Evolutionary conservation across 1,284 basidiomycete genomes (phyloP).

Genomic region (Trichosporon ovoides): DNA sequence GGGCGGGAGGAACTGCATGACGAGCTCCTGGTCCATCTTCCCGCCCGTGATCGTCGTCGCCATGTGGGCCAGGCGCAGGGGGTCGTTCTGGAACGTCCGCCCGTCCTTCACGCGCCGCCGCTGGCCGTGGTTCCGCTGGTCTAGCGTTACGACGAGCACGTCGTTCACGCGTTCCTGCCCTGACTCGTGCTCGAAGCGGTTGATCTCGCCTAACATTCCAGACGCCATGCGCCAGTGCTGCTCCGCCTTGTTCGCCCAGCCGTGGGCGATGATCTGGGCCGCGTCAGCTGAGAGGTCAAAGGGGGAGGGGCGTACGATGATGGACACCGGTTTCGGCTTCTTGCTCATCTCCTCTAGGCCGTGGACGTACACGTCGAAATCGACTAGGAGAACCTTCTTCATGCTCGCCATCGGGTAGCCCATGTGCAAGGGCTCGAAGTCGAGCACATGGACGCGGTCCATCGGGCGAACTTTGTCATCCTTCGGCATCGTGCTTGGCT

Average conservation of each 20-base stretch:
- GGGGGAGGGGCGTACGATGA: conserved; percentile 9
- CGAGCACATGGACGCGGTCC: conserved; percentile 15
- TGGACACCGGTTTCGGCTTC: conserved; percentile 26
- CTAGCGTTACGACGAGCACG: conserved; percentile 49
- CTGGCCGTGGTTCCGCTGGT: conserved; percentile 70
- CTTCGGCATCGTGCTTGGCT: neutral
- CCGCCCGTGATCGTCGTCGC: conserved; percentile 9
- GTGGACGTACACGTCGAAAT: conserved; percentile 33
- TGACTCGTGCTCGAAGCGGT: conserved; percentile 5
- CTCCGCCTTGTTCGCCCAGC: conserved; percentile 32
- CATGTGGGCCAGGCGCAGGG: conserved; percentile 52
- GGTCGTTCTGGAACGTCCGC: conserved; percentile 59
- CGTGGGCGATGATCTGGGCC: conserved; percentile 37
- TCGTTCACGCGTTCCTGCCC: conserved; percentile 27
- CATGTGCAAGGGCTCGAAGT: conserved; percentile 29
- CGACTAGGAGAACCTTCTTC: conserved; percentile 24
- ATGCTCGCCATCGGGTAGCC: conserved; percentile 18
- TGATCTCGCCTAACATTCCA: conserved; percentile 32
- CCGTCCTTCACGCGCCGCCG: conserved; percentile 58
- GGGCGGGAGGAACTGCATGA: conserved; percentile 73
- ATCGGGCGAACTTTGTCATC: neutral
- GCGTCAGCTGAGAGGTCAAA: neutral
- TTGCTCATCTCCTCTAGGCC: conserved; percentile 38
- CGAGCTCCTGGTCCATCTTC: conserved; percentile 63
- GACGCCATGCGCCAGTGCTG: conserved; percentile 35